A percentile compares a stretch with the other conserved stretches of the same genome.
Conservation (phyloP, 2,329 filamentous ascomycete species). For the Cordyceps pruinosa region DNA sequence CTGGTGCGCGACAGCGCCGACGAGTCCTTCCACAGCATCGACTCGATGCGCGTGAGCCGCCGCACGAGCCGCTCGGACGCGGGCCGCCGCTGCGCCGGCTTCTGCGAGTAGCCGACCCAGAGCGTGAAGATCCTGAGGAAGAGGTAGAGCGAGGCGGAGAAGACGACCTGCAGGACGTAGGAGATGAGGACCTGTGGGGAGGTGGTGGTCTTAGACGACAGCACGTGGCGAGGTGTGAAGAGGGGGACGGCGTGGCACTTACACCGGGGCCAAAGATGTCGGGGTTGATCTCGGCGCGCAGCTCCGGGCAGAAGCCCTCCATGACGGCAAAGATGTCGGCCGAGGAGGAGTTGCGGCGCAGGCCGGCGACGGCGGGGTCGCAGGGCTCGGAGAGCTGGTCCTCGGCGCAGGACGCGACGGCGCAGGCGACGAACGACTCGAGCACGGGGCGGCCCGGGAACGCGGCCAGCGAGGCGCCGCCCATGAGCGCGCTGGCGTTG, state of each 20-base stretch:
- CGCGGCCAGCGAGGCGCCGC: constrained; percentile 22
- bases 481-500: constrained; percentile 31
- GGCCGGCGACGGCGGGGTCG: constrained; percentile 21
- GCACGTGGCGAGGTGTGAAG: neutral
- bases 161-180: constrained; percentile 32
- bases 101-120: constrained; percentile 28
- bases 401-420: constrained; percentile 28
- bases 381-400: constrained; percentile 28
- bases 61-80: constrained; percentile 21
- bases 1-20: constrained; percentile 30
- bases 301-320: constrained; percentile 29
- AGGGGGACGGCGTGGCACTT: constrained; percentile 13
- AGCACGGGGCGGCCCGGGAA: constrained; percentile 27
- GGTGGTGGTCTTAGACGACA: neutral
- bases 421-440: constrained; percentile 27
- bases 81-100: constrained; percentile 15
- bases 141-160: constrained; percentile 27
- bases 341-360: constrained; percentile 22
- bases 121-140: constrained; percentile 29
- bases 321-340: constrained; percentile 28
- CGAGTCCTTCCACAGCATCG: constrained; percentile 31
- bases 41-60: constrained; percentile 28
- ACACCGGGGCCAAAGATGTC: constrained; percentile 34
- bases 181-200: constrained; percentile 29
- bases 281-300: constrained; percentile 31